Evolutionary conservation across 1,284 basidiomycete species (phyloP).

Genomic region (Ceratobasidium sp.): DNA sequence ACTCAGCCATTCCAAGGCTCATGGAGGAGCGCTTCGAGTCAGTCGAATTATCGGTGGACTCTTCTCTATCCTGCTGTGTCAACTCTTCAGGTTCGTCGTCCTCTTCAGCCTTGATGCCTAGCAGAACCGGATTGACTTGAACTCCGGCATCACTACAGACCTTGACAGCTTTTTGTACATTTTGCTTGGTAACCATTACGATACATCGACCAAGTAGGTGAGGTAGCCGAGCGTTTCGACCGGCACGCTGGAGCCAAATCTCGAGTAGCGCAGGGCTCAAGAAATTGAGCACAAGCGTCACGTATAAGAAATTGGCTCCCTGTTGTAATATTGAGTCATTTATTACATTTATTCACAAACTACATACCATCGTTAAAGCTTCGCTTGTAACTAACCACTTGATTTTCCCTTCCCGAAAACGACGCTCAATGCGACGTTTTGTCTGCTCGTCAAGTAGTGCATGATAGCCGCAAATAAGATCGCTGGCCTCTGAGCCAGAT

Average conservation of each 20-base stretch:
- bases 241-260: constrained; percentile 3
- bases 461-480: background rate
- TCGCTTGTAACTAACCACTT: background rate
- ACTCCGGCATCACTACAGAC: background rate
- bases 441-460: background rate
- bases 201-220: background rate
- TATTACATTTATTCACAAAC: background rate
- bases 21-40: background rate
- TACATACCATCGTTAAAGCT: constrained; percentile 17
- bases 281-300: background rate
- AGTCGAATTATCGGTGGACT: background rate
- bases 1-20: constrained; percentile 10
- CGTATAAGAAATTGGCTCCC: constrained; percentile 4
- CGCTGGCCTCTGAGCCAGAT: background rate
- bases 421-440: background rate
- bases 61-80: background rate
- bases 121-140: background rate
- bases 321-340: background rate
- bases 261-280: background rate
- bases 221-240: background rate
- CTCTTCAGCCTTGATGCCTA: background rate
- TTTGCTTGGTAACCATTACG: background rate
- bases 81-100: too few species aligned
- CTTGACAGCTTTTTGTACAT: background rate
- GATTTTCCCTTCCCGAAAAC: background rate